Conservation (phyloP, 225 moss, liverwort and hornwort species). For the Marchantia polymorpha region DNA sequence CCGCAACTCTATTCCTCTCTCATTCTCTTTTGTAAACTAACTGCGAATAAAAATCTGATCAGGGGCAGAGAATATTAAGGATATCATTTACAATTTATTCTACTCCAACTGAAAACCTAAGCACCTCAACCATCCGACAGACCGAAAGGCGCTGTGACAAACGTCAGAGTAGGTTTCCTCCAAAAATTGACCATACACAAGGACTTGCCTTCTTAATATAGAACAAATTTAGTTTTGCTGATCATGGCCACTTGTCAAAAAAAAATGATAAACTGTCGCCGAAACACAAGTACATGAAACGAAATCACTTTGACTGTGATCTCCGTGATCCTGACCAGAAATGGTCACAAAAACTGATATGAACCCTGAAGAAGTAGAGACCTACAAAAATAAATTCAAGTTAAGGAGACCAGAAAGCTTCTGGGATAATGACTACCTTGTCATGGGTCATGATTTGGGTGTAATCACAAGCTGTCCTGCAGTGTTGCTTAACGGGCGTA, state of each 20-base stretch:
- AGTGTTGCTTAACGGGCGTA: constrained; percentile 26
- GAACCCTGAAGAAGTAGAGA: constrained; percentile 11
- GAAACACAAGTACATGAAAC: constrained; percentile 12
- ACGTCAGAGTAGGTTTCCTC: neutral
- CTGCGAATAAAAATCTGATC: neutral
- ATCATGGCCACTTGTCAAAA: constrained; percentile 12
- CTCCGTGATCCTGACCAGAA: constrained; percentile 3
- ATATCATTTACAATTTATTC: neutral
- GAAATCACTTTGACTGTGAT: constrained; percentile 21
- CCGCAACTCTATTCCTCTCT: too few species aligned
- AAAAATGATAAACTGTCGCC: constrained; percentile 2
- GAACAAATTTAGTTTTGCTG: neutral
- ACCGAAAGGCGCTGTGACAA: neutral
- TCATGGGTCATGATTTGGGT: constrained; percentile 34
- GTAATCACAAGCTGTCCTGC: constrained; percentile 38
- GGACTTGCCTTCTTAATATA: neutral
- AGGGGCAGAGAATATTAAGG: neutral
- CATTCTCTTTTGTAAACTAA: neutral
- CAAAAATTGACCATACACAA: constrained; percentile 2
- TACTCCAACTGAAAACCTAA: neutral
- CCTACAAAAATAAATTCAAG: constrained; percentile 9
- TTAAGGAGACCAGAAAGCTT: constrained; percentile 12
- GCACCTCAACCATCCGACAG: neutral
- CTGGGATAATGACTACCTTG: constrained; percentile 36
- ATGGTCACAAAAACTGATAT: constrained; percentile 3